These are phyloP conservation scores for Penicillium egyptiacum DNA, from an alignment of 495 filamentous ascomycete species.

Conservation along the genomic window DNA sequence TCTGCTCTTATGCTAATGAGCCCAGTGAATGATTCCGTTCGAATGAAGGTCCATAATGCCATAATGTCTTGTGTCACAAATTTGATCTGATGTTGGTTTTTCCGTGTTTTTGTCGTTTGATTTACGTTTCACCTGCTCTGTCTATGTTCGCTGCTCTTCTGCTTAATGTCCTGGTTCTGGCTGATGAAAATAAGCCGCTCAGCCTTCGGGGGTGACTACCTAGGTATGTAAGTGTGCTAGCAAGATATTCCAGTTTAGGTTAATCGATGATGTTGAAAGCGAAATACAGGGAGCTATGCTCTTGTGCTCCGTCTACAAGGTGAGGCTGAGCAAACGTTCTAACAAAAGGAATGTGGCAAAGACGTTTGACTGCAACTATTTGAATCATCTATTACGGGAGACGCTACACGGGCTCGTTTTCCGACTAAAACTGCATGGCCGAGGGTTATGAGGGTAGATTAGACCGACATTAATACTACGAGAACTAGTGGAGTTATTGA, in stretches of 20 bases:
- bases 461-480: background rate
- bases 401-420: background rate
- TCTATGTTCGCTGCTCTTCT: background rate
- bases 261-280: background rate
- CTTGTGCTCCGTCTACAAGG: background rate
- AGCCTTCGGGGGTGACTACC: background rate
- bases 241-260: background rate
- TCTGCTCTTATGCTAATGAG: slow-evolving; percentile 5
- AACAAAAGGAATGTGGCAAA: background rate
- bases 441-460: background rate
- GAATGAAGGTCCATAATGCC: background rate
- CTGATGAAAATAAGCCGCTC: background rate
- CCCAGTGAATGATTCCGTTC: slow-evolving; percentile 4
- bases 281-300: background rate
- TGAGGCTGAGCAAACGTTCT: background rate
- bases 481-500: background rate
- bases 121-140: background rate
- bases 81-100: background rate
- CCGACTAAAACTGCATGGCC: background rate
- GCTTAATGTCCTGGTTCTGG: background rate
- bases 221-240: slow-evolving; percentile 1
- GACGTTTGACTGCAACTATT: background rate
- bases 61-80: background rate
- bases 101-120: background rate
- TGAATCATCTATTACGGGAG: background rate